phyloP scores from a whole-genome alignment of 192 early-diverging fungal genomes.

The Podila horticola region DNA sequence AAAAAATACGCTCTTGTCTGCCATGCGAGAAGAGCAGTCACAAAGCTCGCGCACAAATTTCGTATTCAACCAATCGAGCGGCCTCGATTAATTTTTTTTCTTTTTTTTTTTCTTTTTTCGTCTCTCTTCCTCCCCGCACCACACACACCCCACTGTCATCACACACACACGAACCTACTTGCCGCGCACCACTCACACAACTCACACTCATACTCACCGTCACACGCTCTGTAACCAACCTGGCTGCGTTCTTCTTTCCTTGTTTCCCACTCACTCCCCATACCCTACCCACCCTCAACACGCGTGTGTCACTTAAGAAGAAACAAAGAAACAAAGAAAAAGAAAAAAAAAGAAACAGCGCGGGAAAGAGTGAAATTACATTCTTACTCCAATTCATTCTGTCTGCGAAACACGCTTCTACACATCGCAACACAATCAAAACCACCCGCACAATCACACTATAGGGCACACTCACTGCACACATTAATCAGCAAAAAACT shows the following conservation, averaged over 20 bases:
- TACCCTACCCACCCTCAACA: too few species aligned
- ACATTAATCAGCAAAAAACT: neutral
- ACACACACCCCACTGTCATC: neutral
- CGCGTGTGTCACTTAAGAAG: too few species aligned
- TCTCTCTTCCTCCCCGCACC: neutral
- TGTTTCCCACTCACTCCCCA: too few species aligned
- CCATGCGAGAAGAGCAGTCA: too few species aligned
- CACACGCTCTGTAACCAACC: neutral
- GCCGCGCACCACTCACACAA: neutral
- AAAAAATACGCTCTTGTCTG: too few species aligned
- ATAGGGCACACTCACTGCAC: neutral
- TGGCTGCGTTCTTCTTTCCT: neutral
- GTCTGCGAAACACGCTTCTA: neutral
- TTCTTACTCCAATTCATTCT: too few species aligned
- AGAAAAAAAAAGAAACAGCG: too few species aligned
- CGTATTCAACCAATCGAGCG: neutral
- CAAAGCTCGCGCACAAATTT: too few species aligned
- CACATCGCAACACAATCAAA: neutral
- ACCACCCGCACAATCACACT: neutral
- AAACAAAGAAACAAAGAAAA: too few species aligned
- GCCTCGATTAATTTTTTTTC: constrained; percentile 10
- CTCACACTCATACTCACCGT: neutral
- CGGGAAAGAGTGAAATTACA: too few species aligned
- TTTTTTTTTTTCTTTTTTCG: constrained; percentile 7
- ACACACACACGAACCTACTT: neutral